Evolutionary conservation across 805 yeast species (phyloP), one percentile per base, ranked within the genome.

Genomic region (Barnettozyma sucrosica): DNA sequence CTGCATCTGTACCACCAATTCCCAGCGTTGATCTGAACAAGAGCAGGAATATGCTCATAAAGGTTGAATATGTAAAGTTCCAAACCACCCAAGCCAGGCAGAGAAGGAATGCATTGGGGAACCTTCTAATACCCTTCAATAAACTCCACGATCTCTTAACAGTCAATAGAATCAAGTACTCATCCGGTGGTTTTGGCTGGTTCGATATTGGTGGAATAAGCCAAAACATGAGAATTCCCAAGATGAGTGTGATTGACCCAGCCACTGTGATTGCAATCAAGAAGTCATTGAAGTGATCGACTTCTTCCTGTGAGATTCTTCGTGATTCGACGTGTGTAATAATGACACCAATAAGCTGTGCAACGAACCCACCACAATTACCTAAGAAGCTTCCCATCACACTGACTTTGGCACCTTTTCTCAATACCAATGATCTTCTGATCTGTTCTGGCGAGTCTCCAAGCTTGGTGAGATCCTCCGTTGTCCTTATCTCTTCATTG

Each of bases 41-140:
- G 7, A 70, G 55, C 1, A 64, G 63, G 46, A 65, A 69, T 2
- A 70, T 66, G 42, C 64, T 57, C 51, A 69, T 45, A 49, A 67
- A 70, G 43, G 68, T 69, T 10, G 64, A 51, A 42, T 58, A 68
- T 6, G 61, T 59, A 14, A 69, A 64, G 45, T 70, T 69, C 74
- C 75, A 70, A 23, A 69, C 57, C 2, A 70, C 72, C 74, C 74
- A 70, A 0, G 68, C 61, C n/a, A 68, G 36, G 55, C 71, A 66
- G 24, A 65, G 57, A 10, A 63, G 26, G 45, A 67, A 66, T 0
- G 72, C 74, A 44, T 69, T 45, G 4, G 66, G 67, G 48, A 67
- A 64, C 39, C 56, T 48, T 20, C 52, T 51, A 20, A 69, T 64
- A 24, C 60, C 49, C 32, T 51, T 56, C 13, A 63, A 14, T 47